Conservation (phyloP, 306 rosid species). For the Betula pendula region DNA sequence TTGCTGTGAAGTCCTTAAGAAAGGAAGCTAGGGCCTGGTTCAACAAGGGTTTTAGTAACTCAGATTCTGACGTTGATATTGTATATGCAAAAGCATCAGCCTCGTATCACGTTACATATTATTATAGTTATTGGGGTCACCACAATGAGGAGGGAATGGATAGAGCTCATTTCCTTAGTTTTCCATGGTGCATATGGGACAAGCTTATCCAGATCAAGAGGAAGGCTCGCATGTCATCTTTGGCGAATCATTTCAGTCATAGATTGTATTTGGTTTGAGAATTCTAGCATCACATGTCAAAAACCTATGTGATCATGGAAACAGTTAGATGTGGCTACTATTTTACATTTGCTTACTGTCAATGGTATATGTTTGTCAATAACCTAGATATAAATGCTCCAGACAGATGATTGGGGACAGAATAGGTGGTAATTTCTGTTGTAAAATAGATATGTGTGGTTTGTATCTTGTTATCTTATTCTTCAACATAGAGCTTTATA, state of each 20-base stretch:
- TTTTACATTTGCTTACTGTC: not conserved
- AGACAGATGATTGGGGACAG: not conserved
- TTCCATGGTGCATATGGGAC: slow-evolving; percentile 44
- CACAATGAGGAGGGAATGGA: slow-evolving; percentile 31
- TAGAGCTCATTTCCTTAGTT: slow-evolving; percentile 41
- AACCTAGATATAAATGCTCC: not conserved
- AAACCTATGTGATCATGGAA: not conserved
- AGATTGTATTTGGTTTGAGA: not conserved
- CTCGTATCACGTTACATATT: slow-evolving; percentile 52
- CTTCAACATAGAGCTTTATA: too few species aligned
- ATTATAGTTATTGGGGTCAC: slow-evolving; percentile 37
- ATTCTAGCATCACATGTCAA: not conserved
- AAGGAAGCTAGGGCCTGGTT: slow-evolving; percentile 43
- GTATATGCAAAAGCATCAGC: slow-evolving; percentile 48
- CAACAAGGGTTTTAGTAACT: slow-evolving; percentile 13
- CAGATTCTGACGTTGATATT: not conserved
- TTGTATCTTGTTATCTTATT: too few species aligned
- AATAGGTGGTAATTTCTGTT: not conserved
- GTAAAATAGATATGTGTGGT: too few species aligned
- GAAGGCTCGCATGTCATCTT: not conserved
- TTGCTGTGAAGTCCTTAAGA: slow-evolving; percentile 52
- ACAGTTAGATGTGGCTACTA: not conserved
- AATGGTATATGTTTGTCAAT: not conserved
- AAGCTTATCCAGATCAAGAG: slow-evolving; percentile 35
- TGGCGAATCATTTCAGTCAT: not conserved